phyloP scores from a whole-genome alignment of 2,329 filamentous ascomycete genomes.

The Seiridium cupressi region DNA sequence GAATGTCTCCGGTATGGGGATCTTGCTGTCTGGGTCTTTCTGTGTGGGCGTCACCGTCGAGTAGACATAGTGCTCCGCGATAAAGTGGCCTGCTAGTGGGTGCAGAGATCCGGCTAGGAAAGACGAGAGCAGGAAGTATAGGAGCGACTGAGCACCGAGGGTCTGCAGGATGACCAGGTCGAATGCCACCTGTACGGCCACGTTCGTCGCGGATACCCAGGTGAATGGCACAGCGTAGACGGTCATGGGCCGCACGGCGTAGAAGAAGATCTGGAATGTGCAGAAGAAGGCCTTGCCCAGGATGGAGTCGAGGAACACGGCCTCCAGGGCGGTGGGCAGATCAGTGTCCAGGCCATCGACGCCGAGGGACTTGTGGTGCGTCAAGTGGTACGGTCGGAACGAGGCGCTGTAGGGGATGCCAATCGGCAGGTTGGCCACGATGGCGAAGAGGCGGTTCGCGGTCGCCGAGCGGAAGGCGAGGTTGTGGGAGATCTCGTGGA shows the following conservation, averaged over 20 bases:
- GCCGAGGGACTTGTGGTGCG: conserved; percentile 97
- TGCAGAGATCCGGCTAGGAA: conserved; percentile 94
- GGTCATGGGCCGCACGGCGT: conserved; percentile 92
- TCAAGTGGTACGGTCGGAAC: conserved; percentile 96
- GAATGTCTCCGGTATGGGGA: conserved; percentile 87
- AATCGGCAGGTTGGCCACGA: conserved; percentile 94
- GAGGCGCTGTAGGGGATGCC: conserved; percentile 94
- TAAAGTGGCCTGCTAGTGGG: conserved; percentile 95
- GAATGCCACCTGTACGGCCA: conserved; percentile 73
- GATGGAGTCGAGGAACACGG: conserved; percentile 89
- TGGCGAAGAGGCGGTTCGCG: conserved; percentile 82
- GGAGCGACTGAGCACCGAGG: conserved; percentile 63
- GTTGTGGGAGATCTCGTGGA: conserved; percentile 99
- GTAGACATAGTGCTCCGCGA: conserved; percentile 94
- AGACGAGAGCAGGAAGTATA: conserved; percentile 83
- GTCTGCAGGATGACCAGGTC: conserved; percentile 66
- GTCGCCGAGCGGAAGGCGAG: conserved; percentile 81
- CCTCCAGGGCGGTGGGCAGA: conserved; percentile 87
- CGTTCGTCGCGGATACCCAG: conserved; percentile 78
- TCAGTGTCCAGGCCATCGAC: conserved; percentile 96
- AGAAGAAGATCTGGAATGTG: conserved; percentile 99
- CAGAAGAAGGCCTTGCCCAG: conserved; percentile 98
- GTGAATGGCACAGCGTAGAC: conserved; percentile 89
- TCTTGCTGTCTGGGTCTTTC: conserved; percentile 54
- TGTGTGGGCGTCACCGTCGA: conserved; percentile 57